A percentile compares a stretch with the other conserved stretches of the same genome.
Evolutionary conservation across 192 early-diverging fungal species (phyloP).

Genomic region (Backusella mclennaniae): DNA sequence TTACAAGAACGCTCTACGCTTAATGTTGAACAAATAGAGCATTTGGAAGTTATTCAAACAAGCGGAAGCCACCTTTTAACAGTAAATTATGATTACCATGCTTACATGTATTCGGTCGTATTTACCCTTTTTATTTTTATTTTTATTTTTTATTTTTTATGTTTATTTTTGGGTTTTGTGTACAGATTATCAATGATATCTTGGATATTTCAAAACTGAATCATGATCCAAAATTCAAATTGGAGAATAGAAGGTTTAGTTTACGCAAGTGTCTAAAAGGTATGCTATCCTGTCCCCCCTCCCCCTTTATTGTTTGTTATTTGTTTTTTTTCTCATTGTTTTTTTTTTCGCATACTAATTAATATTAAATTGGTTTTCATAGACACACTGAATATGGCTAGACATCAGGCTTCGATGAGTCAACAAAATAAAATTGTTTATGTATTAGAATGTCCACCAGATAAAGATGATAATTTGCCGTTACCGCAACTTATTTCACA

Average conservation of each 20-base stretch:
- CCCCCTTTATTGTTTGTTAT: background rate
- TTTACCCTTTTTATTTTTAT: constrained; percentile 13
- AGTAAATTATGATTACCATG: constrained; percentile 26
- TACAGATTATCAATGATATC: constrained; percentile 52
- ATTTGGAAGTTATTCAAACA: constrained; percentile 52
- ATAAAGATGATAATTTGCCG: constrained; percentile 29
- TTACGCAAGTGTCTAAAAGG: constrained; percentile 55
- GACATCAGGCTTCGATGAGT: constrained; percentile 33
- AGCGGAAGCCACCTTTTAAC: constrained; percentile 53
- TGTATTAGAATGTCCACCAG: constrained; percentile 31
- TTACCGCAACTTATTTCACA: constrained; percentile 25
- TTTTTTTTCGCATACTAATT: background rate
- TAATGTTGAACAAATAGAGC: constrained; percentile 44
- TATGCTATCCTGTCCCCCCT: constrained; percentile 10
- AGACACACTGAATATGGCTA: constrained; percentile 42
- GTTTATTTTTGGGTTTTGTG: background rate
- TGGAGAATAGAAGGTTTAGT: constrained; percentile 46
- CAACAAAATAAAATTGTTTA: constrained; percentile 33
- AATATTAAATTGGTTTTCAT: background rate
- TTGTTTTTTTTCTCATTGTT: background rate
- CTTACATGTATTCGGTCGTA: background rate
- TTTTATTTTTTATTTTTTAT: background rate
- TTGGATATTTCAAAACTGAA: constrained; percentile 52
- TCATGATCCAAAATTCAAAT: constrained; percentile 52
- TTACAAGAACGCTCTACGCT: constrained; percentile 43